Evolutionary conservation across 2,329 filamentous ascomycete species (phyloP).

Genomic region (Xylaria sp.): DNA sequence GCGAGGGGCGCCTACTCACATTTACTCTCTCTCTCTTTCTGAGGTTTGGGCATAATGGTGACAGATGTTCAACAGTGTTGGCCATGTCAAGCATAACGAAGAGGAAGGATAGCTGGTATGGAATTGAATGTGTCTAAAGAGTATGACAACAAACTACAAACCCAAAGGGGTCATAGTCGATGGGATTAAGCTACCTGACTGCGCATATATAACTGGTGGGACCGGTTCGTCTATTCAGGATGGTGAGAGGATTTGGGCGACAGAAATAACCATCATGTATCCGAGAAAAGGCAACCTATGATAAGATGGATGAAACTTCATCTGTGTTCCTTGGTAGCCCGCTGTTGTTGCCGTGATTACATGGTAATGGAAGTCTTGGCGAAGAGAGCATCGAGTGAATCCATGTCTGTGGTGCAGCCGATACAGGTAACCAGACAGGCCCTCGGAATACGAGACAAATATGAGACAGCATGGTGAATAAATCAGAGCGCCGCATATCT

Average conservation of each 20-base stretch:
- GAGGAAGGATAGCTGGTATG: too few relatives aligned
- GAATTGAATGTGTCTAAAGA: too few relatives aligned
- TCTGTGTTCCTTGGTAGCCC: not conserved
- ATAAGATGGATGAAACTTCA: not conserved
- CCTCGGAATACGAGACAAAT: conserved; percentile 27
- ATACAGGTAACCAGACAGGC: conserved; percentile 11
- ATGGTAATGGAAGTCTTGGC: not conserved
- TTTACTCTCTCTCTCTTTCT: not conserved
- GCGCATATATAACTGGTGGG: not conserved
- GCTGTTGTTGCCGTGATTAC: conserved; percentile 1
- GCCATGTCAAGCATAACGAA: too few relatives aligned
- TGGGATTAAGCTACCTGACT: not conserved
- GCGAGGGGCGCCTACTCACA: not conserved
- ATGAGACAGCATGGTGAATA: conserved; percentile 28
- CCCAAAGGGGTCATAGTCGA: not conserved
- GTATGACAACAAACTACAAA: not conserved
- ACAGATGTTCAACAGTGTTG: too few relatives aligned
- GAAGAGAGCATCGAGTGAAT: conserved; percentile 15
- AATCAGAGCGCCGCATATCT: conserved; percentile 13
- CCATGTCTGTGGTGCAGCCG: conserved; percentile 17
- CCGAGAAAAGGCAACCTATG: not conserved
- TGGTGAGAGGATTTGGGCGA: not conserved
- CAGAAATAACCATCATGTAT: not conserved
- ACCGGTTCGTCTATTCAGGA: not conserved
- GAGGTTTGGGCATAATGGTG: not conserved